These are phyloP conservation scores for Microthlaspi erraticum DNA, from an alignment of 345 rosid species.

Conservation along the genomic window DNA sequence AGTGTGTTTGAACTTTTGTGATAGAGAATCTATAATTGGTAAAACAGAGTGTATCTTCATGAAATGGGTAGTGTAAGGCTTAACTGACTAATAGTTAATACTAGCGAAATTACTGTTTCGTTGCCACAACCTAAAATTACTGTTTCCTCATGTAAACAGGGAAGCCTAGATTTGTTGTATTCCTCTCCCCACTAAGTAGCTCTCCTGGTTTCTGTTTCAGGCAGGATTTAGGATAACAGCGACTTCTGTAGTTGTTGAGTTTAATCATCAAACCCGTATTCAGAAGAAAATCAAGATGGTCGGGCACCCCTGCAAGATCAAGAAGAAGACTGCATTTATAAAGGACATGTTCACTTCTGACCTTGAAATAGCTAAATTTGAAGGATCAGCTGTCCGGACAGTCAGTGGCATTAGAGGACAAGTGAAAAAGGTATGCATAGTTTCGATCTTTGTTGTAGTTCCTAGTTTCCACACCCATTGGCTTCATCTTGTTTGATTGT, in stretches of 20 bases:
- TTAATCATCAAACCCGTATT: conserved; percentile 78
- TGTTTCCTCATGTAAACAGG: conserved; percentile 9
- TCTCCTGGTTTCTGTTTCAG: conserved; percentile 52
- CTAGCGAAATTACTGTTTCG: conserved; percentile 9
- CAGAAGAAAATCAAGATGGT: conserved; percentile 86
- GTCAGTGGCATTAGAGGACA: conserved; percentile 97
- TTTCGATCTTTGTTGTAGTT: conserved; percentile 25
- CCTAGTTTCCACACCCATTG: background rate
- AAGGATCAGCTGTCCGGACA: conserved; percentile 81
- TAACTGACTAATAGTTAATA: conserved; percentile 17
- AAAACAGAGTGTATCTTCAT: conserved; percentile 14
- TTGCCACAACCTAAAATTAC: conserved; percentile 16
- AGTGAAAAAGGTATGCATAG: conserved; percentile 79
- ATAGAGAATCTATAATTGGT: conserved; percentile 15
- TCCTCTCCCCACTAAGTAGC: conserved; percentile 25
- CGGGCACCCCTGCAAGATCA: conserved; percentile 88
- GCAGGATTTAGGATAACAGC: conserved; percentile 86
- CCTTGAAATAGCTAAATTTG: conserved; percentile 88
- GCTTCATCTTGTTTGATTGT: background rate
- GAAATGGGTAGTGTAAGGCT: conserved; percentile 19
- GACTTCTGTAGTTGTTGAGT: conserved; percentile 75
- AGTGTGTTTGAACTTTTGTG: conserved; percentile 29
- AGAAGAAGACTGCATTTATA: conserved; percentile 86
- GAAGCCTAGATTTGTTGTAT: conserved; percentile 11
- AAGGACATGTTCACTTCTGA: conserved; percentile 95